Evolutionary conservation across 495 filamentous ascomycete genomes (phyloP), one percentile per base, ranked within the genome.

Genomic region (Chaetomium cochliodes): DNA sequence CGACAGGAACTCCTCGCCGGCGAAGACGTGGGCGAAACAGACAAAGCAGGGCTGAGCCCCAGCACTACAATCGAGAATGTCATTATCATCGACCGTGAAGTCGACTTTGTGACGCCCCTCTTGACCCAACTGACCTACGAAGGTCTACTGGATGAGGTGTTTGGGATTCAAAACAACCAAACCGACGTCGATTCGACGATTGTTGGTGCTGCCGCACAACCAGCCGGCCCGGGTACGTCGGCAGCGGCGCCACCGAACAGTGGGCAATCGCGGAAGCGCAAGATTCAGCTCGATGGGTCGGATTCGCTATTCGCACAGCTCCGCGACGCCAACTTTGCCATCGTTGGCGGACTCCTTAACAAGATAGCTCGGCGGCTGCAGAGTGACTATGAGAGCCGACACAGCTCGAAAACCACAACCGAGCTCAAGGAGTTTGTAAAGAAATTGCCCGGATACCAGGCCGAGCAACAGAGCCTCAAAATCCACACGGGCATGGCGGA

Each of bases 101-200:
- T 96, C 54, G 96, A 99, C 71, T 91, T 93, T 76, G 90, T 90
- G 33, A 96, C 94, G 23, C 87, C 88, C 2, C 83, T 99, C 15
- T 85, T 98, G 54, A 98, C 94, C 0, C 96, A 98, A 73, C 81
- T 99, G 47, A 99, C 96, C 11, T 99, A 99, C 70, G 93, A 98
- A 78, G 96, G 96, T 0, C 75, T 99, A 33, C 90, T 99, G 57
- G 96, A 99, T 73, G 96, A 99, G 77, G 84, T 92, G 42, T 96
- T 96, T 66, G 89, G 90, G 54, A 93, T 99, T 64, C 84, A 89
- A 64, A 85, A 88, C 68, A 97, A 93, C 74, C 90, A 96, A 74
- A 88, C 91, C 49, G 93, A 98, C 69, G 85, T 98, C n/a, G 93
- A 97, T 70, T 87, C 92, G 26, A 90, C 93, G 16, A 88, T 99